Evolutionary conservation across 495 filamentous ascomycete species (phyloP), one percentile per base, ranked within the genome.

Genomic region (Aspergillus kassunensis): DNA sequence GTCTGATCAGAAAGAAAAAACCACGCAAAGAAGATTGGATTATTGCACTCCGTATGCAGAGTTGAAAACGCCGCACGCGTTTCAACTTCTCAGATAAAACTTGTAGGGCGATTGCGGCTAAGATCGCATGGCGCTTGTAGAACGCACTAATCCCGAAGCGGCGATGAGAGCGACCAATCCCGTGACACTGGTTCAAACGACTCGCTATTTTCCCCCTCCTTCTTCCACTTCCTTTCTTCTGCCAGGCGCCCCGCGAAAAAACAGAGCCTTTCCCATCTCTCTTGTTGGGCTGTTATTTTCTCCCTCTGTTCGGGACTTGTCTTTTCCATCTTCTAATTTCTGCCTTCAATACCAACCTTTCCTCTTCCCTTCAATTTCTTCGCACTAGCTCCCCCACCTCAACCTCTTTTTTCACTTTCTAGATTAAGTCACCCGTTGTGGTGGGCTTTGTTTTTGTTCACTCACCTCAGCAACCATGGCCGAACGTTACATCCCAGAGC

Each of bases 401-500:
- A 56, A 41, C 19, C 47, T 49, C 59, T 61, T 61, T 64, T 64
- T 47, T 56, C 59, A 61, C 46, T 56, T 21, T 55, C 24, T 30
- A 4, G 13, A 40, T 50, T 49, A 33, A 45, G 27, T 44, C 37
- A 54, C 25, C 29, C 27, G 47, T 55, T 24, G 52, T 68, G 61
- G 59, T 64, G 62, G 61, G 62, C 62, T 65, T 68, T 65, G 51
- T 63, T 63, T 61, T 60, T 59, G 58, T 60, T 53, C 68, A 59
- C 69, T 69, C 68, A 53, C 63, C 67, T 52, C 53, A 60, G 61
- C 57, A 63, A 86, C 59, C 78, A 99, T 99, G 95, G 84, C 92
- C 63, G 95, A 99, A 66, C 89, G 91, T 42, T 99, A 96, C 77
- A 99, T 99, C 67, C 95, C 95, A 66, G 95, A 97, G 76, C 95